Conservation (phyloP, 2,329 filamentous ascomycete species). For the Stemphylium vesicarium region DNA sequence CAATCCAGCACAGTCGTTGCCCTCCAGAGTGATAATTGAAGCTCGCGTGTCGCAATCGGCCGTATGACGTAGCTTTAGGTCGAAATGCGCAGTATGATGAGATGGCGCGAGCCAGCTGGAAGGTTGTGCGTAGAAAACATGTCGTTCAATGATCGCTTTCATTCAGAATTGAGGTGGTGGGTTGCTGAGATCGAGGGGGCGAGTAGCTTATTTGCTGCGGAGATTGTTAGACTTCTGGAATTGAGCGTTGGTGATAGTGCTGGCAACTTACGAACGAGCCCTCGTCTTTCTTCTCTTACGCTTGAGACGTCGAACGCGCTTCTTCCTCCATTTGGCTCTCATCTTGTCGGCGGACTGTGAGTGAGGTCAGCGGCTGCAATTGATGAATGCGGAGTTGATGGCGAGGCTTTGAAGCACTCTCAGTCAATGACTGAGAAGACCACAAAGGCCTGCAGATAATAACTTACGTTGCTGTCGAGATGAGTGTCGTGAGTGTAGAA, state of each 20-base stretch:
- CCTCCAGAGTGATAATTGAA: slow-evolving; percentile 27
- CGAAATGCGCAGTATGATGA: slow-evolving; percentile 22
- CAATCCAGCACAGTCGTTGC: slow-evolving; percentile 36
- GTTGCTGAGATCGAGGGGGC: slow-evolving; percentile 49
- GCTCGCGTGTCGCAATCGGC: slow-evolving; percentile 36
- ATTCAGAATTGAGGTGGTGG: slow-evolving; percentile 40
- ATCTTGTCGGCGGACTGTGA: slow-evolving; percentile 59
- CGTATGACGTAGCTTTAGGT: slow-evolving; percentile 33
- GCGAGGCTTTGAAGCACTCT: slow-evolving; percentile 14
- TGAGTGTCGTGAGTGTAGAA: slow-evolving; percentile 51
- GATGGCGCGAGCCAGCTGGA: slow-evolving; percentile 29
- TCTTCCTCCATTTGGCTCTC: slow-evolving; percentile 99
- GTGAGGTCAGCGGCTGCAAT: slow-evolving; percentile 37
- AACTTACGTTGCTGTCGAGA: slow-evolving; percentile 53
- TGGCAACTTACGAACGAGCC: slow-evolving; percentile 81
- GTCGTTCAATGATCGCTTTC: slow-evolving; percentile 36
- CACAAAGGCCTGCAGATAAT: slow-evolving; percentile 4
- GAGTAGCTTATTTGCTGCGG: slow-evolving; percentile 59
- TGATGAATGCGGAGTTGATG: slow-evolving; percentile 15
- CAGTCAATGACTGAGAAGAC: slow-evolving; percentile 32
- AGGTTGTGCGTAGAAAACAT: slow-evolving; percentile 34
- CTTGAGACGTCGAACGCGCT: slow-evolving; percentile 98
- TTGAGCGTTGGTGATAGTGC: background rate
- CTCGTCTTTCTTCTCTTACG: slow-evolving; percentile 99
- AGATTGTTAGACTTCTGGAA: slow-evolving; percentile 15